phyloP scores from a whole-genome alignment of 768 basidiomycete species.

The Clitopilus passeckerianus region DNA sequence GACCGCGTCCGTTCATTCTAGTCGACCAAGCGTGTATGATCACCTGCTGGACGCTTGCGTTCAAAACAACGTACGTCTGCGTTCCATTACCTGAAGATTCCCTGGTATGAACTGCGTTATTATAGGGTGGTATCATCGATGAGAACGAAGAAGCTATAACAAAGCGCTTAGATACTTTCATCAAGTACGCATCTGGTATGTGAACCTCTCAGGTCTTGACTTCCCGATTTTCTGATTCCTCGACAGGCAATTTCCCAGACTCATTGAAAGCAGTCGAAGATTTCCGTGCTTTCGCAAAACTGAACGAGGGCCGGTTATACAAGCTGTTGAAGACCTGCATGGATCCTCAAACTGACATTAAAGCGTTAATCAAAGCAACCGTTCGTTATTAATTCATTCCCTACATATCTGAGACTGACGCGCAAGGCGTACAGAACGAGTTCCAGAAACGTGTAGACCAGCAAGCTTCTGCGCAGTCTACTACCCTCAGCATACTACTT shows the following conservation, averaged over 20 bases:
- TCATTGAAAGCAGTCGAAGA: conserved; percentile 74
- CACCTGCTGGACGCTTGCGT: conserved; percentile 70
- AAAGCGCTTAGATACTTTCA: conserved; percentile 46
- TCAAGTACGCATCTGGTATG: conserved; percentile 60
- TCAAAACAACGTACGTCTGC: conserved; percentile 72
- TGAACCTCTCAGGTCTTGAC: conserved; percentile 5
- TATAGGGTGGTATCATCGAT: conserved; percentile 87
- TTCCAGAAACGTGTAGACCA: conserved; percentile 75
- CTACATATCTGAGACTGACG: neutral
- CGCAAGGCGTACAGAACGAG: conserved; percentile 50
- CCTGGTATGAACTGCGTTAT: conserved; percentile 1
- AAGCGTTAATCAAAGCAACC: conserved; percentile 70
- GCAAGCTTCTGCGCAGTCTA: conserved; percentile 48
- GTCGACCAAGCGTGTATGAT: conserved; percentile 68
- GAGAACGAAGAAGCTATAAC: conserved; percentile 65
- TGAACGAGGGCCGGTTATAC: conserved; percentile 84
- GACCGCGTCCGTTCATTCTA: conserved; percentile 18
- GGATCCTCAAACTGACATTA: conserved; percentile 83
- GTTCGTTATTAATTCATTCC: conserved; percentile 32
- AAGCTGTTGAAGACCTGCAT: conserved; percentile 77
- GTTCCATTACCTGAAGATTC: neutral
- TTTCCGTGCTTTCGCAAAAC: conserved; percentile 74
- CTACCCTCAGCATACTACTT: conserved; percentile 69
- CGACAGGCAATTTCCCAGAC: conserved; percentile 56
- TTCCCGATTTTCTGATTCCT: conserved; percentile 2